Conservation (phyloP, 2,329 filamentous ascomycete species). For the Calonectria pseudoturangicola region DNA sequence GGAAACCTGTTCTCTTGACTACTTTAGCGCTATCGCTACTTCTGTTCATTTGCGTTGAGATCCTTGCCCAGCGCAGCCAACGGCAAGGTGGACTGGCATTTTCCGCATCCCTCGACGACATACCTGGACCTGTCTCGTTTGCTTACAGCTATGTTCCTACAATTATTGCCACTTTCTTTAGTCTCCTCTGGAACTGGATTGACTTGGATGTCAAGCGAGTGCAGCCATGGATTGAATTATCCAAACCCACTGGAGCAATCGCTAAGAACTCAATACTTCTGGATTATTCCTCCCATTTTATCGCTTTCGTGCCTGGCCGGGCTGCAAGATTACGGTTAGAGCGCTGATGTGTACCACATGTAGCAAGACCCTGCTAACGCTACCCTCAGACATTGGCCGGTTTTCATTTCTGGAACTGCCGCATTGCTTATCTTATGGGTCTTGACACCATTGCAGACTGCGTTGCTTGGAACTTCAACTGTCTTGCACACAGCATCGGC, state of each 20-base stretch:
- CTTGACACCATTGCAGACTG: conserved; percentile 8
- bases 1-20: neutral
- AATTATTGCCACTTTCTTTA: conserved; percentile 3
- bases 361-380: neutral
- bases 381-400: neutral
- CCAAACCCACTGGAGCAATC: neutral
- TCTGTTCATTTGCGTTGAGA: neutral
- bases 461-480: neutral
- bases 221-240: conserved; percentile 16
- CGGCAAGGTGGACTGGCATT: neutral
- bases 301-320: neutral
- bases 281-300: neutral
- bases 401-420: neutral
- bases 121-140: neutral
- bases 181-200: conserved; percentile 15
- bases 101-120: neutral
- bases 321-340: neutral
- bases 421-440: conserved; percentile 23
- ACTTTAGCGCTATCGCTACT: neutral
- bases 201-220: conserved; percentile 11
- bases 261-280: neutral
- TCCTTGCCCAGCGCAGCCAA: neutral
- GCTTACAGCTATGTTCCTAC: conserved; percentile 3
- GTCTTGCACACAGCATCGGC: neutral
- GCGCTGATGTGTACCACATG: no score